Evolutionary conservation across 371 early-diverging fungal genomes (phyloP), one percentile per base, ranked within the genome.

Genomic region (Zopfochytrium polystomum): DNA sequence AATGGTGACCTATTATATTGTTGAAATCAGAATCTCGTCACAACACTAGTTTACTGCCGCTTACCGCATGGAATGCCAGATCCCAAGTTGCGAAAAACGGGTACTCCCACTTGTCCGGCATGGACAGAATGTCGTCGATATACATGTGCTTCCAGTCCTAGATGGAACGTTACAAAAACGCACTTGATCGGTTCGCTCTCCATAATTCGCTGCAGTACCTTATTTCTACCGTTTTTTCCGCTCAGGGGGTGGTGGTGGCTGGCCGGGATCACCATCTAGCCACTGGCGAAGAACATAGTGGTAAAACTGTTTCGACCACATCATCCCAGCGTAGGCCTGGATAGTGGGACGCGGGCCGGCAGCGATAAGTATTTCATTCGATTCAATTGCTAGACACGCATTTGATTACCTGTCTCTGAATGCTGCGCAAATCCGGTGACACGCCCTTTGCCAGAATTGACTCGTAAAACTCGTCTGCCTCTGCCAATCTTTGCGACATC

Each of bases 21-120:
- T n/a, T n/a, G n/a, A n/a, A n/a, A n/a, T n/a, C n/a, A n/a, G n/a
- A n/a, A n/a, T n/a, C n/a, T n/a, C n/a, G n/a, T n/a, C n/a, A n/a
- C n/a, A n/a, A n/a, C n/a, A n/a, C n/a, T n/a, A n/a, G n/a, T n/a
- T n/a, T n/a, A n/a, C n/a, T n/a, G n/a, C n/a, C n/a, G n/a, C n/a
- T n/a, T 29, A 65, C 68, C 32, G 58, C 31, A 52, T 69, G 69
- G 42, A 69, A 69, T 3, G 65, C 69, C 22, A 65, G 57, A 60
- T 69, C 69, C 69, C 69, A 69, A 6, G 46, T 42, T 6, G 61
- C 60, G 46, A 69, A 69, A 44, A 65, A 67, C 35, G 68, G 68
- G 34, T 68, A 68, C 48, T 68, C 68, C 68, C 68, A 65, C 44
- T 63, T 65, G 26, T 69, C 69, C 2, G 69, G 69, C 65, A 69